Base-by-base conservation (phyloP, 257 asterid species). In the Lantana camara region DNA sequence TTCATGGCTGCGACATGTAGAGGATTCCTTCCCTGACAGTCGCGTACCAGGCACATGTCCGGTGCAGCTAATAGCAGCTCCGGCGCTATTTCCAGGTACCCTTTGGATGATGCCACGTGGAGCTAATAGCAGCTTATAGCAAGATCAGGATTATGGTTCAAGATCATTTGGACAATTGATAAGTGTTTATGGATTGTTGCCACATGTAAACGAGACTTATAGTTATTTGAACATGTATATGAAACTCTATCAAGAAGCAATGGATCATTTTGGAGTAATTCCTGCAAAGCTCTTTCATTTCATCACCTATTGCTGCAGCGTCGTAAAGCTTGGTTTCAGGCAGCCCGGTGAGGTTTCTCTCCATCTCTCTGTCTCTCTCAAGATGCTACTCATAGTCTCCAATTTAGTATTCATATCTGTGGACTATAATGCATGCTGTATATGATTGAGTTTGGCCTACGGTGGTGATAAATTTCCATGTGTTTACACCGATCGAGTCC, bases 21-120 rank as follows among this genome's bases (percentile, higher is more conserved):
- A 16, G 86, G 81, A 24, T 77, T 75, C 67, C 77, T 61, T 3
- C 86, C 86, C 17, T 75, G 68, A 5, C 57, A 66, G 58, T 77
- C 83, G 7, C 77, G 68, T 11, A 63, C 67, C 13, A 74, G 41
- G 16, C 83, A 75, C 73, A 72, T 61, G 16, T 71, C 67, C 29
- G 78, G 74, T 64, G 70, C 68, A 29, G 68, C 70, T 2, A 19
- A 7, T 9, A 66, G 9, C 66, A 80, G 40, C 15, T 15, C 8
- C 4, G 27, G 54, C 4, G 51, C 69, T 13, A 77, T 77, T 14
- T 73, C 60, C 3, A 64, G 1, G 19, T 74, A 22, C 0, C 83
- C 85, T 71, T 61, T 68, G 13, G 56, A 47, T 2, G 81, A 68
- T 20, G 82, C 85, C 20, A 76, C 13, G 70, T 80, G 85, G 41